phyloP scores from a whole-genome alignment of 257 asterid species.

The Nicotiana benthamiana region DNA sequence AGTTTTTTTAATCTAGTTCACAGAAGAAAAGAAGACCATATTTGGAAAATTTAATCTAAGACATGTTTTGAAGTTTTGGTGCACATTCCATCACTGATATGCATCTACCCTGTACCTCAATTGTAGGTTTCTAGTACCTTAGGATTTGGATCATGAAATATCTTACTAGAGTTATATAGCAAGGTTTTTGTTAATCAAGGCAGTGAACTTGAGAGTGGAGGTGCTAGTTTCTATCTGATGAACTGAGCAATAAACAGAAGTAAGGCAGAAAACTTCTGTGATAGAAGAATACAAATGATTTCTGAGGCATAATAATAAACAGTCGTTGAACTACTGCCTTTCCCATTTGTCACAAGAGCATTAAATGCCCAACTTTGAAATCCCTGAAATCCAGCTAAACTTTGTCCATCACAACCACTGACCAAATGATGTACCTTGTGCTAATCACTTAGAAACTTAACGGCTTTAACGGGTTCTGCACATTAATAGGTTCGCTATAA shows the following conservation, averaged over 20 bases:
- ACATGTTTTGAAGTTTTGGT: background rate
- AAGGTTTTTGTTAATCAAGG: background rate
- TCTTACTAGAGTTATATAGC: background rate
- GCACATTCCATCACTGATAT: background rate
- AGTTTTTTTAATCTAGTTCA: background rate
- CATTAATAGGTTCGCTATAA: background rate
- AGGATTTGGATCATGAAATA: background rate
- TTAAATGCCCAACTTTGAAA: background rate
- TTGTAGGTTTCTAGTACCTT: background rate
- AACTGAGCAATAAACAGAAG: background rate
- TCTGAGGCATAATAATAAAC: background rate
- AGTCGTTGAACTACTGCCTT: background rate
- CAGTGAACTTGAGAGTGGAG: background rate
- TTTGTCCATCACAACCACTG: background rate
- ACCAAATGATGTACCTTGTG: background rate
- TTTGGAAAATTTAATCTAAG: background rate
- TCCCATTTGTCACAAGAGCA: background rate
- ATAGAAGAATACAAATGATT: background rate
- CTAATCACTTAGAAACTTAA: background rate
- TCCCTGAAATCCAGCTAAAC: background rate
- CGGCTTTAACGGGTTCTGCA: background rate
- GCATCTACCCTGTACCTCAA: background rate
- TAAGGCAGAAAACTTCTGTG: background rate
- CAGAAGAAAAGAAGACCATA: background rate
- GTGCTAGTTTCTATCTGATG: background rate